phyloP scores from a whole-genome alignment of 441 rosid genomes.

The Corymbia citriodora region DNA sequence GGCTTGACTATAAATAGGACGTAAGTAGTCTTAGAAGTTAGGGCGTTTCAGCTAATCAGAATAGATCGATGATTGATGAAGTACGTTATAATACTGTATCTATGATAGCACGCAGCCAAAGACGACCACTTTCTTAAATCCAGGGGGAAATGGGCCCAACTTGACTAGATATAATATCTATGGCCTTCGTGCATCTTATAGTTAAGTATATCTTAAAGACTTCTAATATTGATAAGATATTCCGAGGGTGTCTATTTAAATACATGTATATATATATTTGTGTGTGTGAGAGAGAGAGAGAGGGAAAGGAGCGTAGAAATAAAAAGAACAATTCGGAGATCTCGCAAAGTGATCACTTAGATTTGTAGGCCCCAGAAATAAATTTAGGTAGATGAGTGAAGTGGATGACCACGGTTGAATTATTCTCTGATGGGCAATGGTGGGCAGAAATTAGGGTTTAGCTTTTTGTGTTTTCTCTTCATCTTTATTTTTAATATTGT shows the following conservation, averaged over 20 bases:
- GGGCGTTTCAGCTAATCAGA: background rate
- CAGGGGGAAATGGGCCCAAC: background rate
- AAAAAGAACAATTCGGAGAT: background rate
- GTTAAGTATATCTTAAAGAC: background rate
- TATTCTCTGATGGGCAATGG: background rate
- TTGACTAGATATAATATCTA: background rate
- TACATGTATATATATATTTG: background rate
- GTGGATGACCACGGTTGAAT: background rate
- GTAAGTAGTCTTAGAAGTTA: background rate
- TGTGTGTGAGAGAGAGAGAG: background rate
- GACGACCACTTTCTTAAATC: background rate
- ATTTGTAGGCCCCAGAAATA: background rate
- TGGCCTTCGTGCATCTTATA: background rate
- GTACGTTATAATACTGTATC: background rate
- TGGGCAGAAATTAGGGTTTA: background rate
- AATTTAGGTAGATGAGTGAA: background rate
- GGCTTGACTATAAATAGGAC: background rate
- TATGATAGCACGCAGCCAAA: background rate
- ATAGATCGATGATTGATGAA: background rate
- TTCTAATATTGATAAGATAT: background rate
- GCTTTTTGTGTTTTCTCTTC: background rate
- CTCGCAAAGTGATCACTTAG: background rate
- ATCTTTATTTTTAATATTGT: background rate
- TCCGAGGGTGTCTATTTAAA: background rate
- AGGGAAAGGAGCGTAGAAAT: background rate